phyloP scores from a whole-genome alignment of 768 basidiomycete genomes.

The Arthromyces matolae region DNA sequence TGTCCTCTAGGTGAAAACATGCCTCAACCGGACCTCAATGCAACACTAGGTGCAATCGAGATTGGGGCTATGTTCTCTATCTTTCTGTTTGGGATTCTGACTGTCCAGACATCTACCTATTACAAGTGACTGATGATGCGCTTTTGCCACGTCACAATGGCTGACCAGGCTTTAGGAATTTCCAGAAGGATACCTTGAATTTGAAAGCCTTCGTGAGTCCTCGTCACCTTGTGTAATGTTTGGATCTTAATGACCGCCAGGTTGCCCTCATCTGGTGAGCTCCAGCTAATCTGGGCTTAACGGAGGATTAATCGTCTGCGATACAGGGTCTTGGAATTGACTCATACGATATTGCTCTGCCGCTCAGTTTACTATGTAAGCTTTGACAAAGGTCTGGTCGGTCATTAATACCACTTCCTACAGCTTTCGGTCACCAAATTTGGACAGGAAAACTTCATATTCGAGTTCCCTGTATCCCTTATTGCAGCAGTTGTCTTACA shows the following conservation, averaged over 20 bases:
- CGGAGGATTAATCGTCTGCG: too few species aligned
- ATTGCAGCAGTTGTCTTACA: background rate
- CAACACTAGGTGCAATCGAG: constrained; percentile 11
- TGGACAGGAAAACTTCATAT: background rate
- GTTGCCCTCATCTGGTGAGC: constrained; percentile 8
- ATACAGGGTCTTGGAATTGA: constrained; percentile 8
- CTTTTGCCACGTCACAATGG: background rate
- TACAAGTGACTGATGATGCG: constrained; percentile 1
- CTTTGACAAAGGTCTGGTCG: background rate
- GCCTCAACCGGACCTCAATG: too few species aligned
- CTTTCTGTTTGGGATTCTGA: constrained; percentile 12
- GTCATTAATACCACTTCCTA: background rate
- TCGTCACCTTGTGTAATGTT: background rate
- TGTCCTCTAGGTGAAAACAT: too few species aligned
- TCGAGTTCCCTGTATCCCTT: background rate
- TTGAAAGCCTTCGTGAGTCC: constrained; percentile 7
- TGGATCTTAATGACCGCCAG: background rate
- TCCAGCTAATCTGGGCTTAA: too few species aligned
- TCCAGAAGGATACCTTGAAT: constrained; percentile 2
- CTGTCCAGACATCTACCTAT: constrained; percentile 11
- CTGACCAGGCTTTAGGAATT: background rate
- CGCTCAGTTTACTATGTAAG: background rate
- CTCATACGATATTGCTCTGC: background rate
- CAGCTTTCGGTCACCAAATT: constrained; percentile 8
- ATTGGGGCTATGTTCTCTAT: constrained; percentile 9